Evolutionary conservation across 1,139 yeast species (phyloP).

Genomic region (Geotrichum australiense): DNA sequence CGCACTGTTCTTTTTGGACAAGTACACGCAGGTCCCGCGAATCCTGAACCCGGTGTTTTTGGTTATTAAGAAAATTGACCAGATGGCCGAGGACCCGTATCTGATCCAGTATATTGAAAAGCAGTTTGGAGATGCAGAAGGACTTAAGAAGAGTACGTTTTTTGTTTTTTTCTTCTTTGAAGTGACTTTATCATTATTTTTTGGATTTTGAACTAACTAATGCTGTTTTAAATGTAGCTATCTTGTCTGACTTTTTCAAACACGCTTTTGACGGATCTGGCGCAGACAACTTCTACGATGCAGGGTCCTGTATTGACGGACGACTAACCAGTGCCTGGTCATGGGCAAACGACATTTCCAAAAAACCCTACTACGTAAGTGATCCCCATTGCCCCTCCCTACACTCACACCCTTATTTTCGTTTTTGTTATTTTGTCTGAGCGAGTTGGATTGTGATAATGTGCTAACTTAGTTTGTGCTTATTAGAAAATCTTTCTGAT

Average conservation of each 20-base stretch:
- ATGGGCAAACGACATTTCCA: slow-evolving; percentile 61
- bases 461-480: not conserved
- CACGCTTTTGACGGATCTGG: slow-evolving; percentile 75
- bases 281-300: slow-evolving; percentile 69
- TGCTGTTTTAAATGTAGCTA: slow-evolving; percentile 28
- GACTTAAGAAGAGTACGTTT: slow-evolving; percentile 37
- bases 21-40: slow-evolving; percentile 67
- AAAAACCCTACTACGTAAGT: slow-evolving; percentile 47
- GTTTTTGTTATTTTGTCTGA: not conserved
- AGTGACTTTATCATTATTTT: not conserved
- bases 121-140: slow-evolving; percentile 50
- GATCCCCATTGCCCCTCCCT: no score
- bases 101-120: slow-evolving; percentile 44
- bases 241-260: slow-evolving; percentile 59
- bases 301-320: slow-evolving; percentile 76
- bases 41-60: slow-evolving; percentile 62
- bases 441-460: no score
- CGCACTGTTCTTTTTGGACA: slow-evolving; percentile 65
- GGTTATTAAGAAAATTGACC: slow-evolving; percentile 47
- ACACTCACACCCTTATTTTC: not conserved
- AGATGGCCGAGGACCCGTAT: slow-evolving; percentile 40
- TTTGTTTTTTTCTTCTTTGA: not conserved
- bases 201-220: slow-evolving; percentile 1
- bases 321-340: slow-evolving; percentile 74
- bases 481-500: slow-evolving; percentile 46